Percentiles rank a stretch among this genome's conserved stretches.
Evolutionary conservation across 2,329 filamentous ascomycete genomes (phyloP).

Genomic region (Bipolaris bicolor): DNA sequence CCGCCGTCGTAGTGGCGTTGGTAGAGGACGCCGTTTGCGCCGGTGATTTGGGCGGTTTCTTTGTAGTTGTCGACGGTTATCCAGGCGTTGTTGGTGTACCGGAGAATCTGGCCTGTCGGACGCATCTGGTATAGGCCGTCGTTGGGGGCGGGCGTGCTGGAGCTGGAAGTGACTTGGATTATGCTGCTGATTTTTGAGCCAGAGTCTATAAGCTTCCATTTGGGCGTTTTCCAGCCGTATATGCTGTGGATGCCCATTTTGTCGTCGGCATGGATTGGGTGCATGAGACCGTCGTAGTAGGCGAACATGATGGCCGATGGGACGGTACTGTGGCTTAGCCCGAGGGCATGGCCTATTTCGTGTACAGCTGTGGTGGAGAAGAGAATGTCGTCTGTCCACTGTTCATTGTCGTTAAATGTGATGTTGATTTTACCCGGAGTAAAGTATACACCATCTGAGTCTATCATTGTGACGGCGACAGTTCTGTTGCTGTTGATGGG

Average conservation of each 20-base stretch:
- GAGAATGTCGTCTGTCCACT: constrained; percentile 35
- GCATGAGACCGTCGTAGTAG: constrained; percentile 32
- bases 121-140: constrained; percentile 40
- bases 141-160: constrained; percentile 8
- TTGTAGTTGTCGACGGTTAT: constrained; percentile 31
- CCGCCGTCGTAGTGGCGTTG: constrained; percentile 39
- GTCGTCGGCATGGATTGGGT: constrained; percentile 35
- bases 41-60: constrained; percentile 36
- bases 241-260: constrained; percentile 35
- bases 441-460: constrained; percentile 29
- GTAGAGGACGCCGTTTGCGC: constrained; percentile 31
- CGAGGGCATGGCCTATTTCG: constrained; percentile 40
- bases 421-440: constrained; percentile 36
- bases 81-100: constrained; percentile 28
- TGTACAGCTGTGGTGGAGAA: constrained; percentile 38
- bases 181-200: constrained; percentile 25
- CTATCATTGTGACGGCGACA: constrained; percentile 36
- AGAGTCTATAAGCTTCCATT: constrained; percentile 32
- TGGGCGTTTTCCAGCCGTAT: constrained; percentile 39
- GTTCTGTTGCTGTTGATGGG: constrained; percentile 30
- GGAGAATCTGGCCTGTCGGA: constrained; percentile 32
- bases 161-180: constrained; percentile 27
- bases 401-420: constrained; percentile 40
- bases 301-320: constrained; percentile 40
- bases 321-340: constrained; percentile 37